Percentiles rank a stretch among this genome's conserved stretches.
These are phyloP conservation scores for Eutypa lata DNA, from an alignment of 2,329 filamentous ascomycete genomes.

Conservation along the genomic window DNA sequence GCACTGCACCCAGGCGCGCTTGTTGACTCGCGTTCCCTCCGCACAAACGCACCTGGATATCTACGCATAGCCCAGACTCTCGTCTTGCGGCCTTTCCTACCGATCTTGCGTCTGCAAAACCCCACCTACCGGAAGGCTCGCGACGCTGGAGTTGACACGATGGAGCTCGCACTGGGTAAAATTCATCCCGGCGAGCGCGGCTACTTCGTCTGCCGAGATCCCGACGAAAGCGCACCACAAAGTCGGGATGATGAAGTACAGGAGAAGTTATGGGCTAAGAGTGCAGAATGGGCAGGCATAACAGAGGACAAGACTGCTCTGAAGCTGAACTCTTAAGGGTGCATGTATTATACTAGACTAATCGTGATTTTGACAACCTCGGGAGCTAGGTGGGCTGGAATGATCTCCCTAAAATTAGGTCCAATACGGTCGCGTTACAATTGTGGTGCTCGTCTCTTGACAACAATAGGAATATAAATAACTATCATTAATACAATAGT, in stretches of 20 bases:
- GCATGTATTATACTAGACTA: not conserved
- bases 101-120: constrained; percentile 27
- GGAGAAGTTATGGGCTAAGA: constrained; percentile 21
- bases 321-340: not conserved
- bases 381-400: not conserved
- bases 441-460: not conserved
- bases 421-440: not conserved
- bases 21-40: constrained; percentile 32
- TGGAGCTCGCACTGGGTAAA: constrained; percentile 14
- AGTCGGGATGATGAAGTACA: constrained; percentile 19
- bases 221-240: constrained; percentile 14
- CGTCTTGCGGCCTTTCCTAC: constrained; percentile 17
- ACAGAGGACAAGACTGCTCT: constrained; percentile 16
- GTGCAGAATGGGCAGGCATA: constrained; percentile 20
- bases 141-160: constrained; percentile 20
- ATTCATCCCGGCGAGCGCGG: constrained; percentile 29
- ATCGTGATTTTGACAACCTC: not conserved
- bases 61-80: constrained; percentile 22
- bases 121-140: constrained; percentile 26
- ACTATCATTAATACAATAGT: not conserved
- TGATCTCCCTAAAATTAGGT: not conserved
- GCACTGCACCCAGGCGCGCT: constrained; percentile 25
- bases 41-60: constrained; percentile 27
- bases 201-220: constrained; percentile 22
- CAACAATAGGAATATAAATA: not conserved